Evolutionary conservation across 2,329 filamentous ascomycete species (phyloP).

Genomic region (Podosphaera fusca): DNA sequence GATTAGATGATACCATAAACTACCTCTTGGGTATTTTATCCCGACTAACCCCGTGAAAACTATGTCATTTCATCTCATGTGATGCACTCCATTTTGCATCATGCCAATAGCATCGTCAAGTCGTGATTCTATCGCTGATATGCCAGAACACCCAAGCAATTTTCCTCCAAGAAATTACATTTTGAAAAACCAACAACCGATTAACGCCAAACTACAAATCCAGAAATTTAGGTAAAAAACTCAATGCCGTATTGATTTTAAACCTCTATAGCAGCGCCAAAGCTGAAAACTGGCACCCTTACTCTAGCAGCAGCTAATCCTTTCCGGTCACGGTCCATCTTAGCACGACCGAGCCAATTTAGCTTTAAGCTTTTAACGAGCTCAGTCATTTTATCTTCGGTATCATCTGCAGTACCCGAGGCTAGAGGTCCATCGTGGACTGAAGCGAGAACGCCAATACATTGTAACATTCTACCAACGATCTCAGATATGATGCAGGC

Average conservation of each 20-base stretch:
- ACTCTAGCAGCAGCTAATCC: conserved; percentile 43
- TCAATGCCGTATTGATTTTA: neutral
- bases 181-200: neutral
- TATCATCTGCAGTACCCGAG: conserved; percentile 28
- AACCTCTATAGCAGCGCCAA: neutral
- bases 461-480: conserved; percentile 87
- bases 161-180: neutral
- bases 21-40: no score
- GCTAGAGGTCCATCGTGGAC: conserved; percentile 23
- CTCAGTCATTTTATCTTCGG: conserved; percentile 59
- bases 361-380: conserved; percentile 75
- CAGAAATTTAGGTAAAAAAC: neutral
- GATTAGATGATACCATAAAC: no score
- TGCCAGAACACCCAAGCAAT: no score
- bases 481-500: conserved; percentile 47
- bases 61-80: no score
- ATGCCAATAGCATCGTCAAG: no score
- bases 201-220: neutral
- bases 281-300: neutral
- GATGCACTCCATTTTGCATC: no score
- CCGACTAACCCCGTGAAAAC: no score
- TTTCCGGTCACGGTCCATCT: conserved; percentile 70
- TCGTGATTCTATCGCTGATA: no score
- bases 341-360: conserved; percentile 81
- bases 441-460: conserved; percentile 69